Conservation (phyloP, 2,329 filamentous ascomycete species). For the Leptographium wingfieldii region DNA sequence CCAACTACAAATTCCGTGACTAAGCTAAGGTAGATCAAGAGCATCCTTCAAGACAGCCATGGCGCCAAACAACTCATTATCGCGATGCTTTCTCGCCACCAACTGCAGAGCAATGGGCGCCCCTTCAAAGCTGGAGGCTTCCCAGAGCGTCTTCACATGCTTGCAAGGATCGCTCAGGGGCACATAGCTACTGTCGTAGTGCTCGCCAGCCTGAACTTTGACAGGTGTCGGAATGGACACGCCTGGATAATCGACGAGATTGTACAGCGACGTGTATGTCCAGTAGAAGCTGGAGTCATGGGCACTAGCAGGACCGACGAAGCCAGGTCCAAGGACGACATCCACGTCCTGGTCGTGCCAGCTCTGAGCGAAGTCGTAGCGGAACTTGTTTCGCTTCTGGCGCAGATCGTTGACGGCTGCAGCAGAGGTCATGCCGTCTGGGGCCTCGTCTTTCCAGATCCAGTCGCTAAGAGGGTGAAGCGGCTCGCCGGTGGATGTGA, state of each 20-base stretch:
- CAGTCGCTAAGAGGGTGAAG: conserved; percentile 30
- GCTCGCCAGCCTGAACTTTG: conserved; percentile 17
- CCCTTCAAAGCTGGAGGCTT: conserved; percentile 31
- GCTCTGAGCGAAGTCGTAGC: conserved; percentile 20
- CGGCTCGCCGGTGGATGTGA: conserved; percentile 28
- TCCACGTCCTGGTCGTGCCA: conserved; percentile 26
- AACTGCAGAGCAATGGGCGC: conserved; percentile 40
- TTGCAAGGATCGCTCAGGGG: conserved; percentile 19
- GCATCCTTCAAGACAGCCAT: conserved; percentile 1
- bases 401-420: conserved; percentile 17
- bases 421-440: conserved; percentile 13
- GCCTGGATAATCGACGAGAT: conserved; percentile 54
- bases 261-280: conserved; percentile 57
- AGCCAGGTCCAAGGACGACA: conserved; percentile 22
- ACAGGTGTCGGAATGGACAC: conserved; percentile 41
- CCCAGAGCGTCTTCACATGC: conserved; percentile 17
- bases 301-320: conserved; percentile 22
- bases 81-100: conserved; percentile 37
- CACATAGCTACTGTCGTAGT: conserved; percentile 11
- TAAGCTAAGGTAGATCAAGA: background rate
- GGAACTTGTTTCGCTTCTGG: conserved; percentile 19
- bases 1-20: background rate
- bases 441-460: conserved; percentile 20
- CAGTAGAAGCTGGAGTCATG: conserved; percentile 36
- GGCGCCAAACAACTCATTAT: conserved; percentile 24